Evolutionary conservation across 2,329 filamentous ascomycete species (phyloP).

Genomic region (Colletotrichum nymphaeae): DNA sequence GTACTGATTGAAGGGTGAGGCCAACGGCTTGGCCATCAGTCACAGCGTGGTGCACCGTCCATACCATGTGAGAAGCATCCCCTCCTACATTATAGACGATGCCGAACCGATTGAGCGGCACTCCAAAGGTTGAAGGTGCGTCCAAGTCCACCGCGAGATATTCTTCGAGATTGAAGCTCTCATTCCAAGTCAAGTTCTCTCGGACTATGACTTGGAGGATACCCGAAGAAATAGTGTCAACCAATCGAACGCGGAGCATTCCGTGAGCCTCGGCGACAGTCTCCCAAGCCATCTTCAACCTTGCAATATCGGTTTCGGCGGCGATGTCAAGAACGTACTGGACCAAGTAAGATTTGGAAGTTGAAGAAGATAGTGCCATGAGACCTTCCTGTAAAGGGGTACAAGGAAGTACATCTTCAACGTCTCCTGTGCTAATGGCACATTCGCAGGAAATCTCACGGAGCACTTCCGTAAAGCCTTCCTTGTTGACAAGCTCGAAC

Average conservation of each 20-base stretch:
- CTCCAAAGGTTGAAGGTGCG: slow-evolving; percentile 25
- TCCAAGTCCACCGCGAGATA: slow-evolving; percentile 14
- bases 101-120: slow-evolving; percentile 36
- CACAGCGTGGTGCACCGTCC: slow-evolving; percentile 36
- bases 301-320: not conserved
- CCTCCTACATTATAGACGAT: slow-evolving; percentile 24
- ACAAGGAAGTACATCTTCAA: slow-evolving; percentile 27
- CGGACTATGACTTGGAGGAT: slow-evolving; percentile 63
- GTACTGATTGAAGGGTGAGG: slow-evolving; percentile 21
- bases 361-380: slow-evolving; percentile 26
- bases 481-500: slow-evolving; percentile 3
- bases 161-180: slow-evolving; percentile 18
- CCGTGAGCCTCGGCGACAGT: slow-evolving; percentile 27
- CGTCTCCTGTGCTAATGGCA: not conserved
- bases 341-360: slow-evolving; percentile 14
- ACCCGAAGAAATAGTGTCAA: slow-evolving; percentile 19
- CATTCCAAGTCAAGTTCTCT: slow-evolving; percentile 16
- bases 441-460: slow-evolving; percentile 8
- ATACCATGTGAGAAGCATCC: slow-evolving; percentile 29
- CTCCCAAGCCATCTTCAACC: slow-evolving; percentile 25
- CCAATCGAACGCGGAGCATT: slow-evolving; percentile 39
- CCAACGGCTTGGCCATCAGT: slow-evolving; percentile 25
- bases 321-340: slow-evolving; percentile 15
- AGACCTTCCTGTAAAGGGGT: slow-evolving; percentile 24
- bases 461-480: not conserved